Evolutionary conservation across 2,329 filamentous ascomycete genomes (phyloP).

Genomic region (Aureobasidium mangrovei): DNA sequence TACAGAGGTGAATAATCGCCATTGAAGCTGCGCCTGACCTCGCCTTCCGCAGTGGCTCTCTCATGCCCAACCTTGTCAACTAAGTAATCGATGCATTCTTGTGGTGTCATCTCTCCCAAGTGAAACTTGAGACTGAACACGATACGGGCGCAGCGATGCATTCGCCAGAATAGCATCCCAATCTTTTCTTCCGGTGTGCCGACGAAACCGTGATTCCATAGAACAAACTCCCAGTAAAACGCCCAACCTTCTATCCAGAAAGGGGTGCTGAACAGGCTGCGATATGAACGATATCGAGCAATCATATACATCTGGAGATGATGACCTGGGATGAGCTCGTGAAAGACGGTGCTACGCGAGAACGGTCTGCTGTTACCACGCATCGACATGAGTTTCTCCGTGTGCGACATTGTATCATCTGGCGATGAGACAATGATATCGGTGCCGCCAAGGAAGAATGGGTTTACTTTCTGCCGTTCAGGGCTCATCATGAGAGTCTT

Average conservation of each 20-base stretch:
- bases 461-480: slow-evolving; percentile 45
- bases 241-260: slow-evolving; percentile 56
- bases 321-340: slow-evolving; percentile 54
- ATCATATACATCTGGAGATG: slow-evolving; percentile 46
- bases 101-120: slow-evolving; percentile 44
- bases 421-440: slow-evolving; percentile 50
- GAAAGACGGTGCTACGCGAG: slow-evolving; percentile 50
- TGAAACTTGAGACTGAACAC: slow-evolving; percentile 52
- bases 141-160: slow-evolving; percentile 53
- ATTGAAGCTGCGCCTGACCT: slow-evolving; percentile 48
- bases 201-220: slow-evolving; percentile 48
- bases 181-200: slow-evolving; percentile 44
- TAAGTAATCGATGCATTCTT: slow-evolving; percentile 49
- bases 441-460: slow-evolving; percentile 51
- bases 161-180: slow-evolving; percentile 53
- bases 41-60: slow-evolving; percentile 50
- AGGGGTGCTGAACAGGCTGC: slow-evolving; percentile 46
- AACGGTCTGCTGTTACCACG: slow-evolving; percentile 52
- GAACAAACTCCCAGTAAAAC: slow-evolving; percentile 52
- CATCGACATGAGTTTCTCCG: slow-evolving; percentile 51
- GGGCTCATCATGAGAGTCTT: slow-evolving; percentile 51
- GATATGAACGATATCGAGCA: slow-evolving; percentile 40
- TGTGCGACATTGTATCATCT: slow-evolving; percentile 43
- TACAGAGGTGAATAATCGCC: slow-evolving; percentile 51
- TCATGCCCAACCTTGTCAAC: slow-evolving; percentile 52